A percentile compares a stretch with the other conserved stretches of the same genome.
These are phyloP conservation scores for Oxytropis ochrocephala DNA, from an alignment of 306 rosid genomes.

Conservation along the genomic window DNA sequence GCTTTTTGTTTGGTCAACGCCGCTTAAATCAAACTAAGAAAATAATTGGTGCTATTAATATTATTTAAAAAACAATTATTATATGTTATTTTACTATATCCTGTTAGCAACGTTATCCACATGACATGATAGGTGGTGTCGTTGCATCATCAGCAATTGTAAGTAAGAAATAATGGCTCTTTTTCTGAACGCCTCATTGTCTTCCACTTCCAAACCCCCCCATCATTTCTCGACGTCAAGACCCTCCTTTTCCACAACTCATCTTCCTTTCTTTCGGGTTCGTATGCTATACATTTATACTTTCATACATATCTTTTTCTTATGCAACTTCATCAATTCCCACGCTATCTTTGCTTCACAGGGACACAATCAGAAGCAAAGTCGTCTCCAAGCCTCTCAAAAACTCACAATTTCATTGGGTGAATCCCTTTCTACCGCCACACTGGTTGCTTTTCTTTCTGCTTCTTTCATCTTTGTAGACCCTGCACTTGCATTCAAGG, in stretches of 20 bases:
- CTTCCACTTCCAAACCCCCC: conserved; percentile 32
- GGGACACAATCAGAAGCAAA: conserved; percentile 25
- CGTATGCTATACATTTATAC: neutral
- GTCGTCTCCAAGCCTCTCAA: conserved; percentile 22
- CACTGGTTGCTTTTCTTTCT: conserved; percentile 62
- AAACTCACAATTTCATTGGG: conserved; percentile 26
- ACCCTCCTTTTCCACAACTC: too few species aligned
- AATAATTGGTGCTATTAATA: too few species aligned
- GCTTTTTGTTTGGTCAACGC: too few species aligned
- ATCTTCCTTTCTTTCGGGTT: conserved; percentile 11
- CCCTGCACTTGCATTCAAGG: conserved; percentile 86
- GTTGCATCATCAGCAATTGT: neutral
- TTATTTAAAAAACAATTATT: too few species aligned
- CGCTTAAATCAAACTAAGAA: too few species aligned
- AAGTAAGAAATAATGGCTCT: conserved; percentile 58
- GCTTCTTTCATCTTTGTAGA: conserved; percentile 60
- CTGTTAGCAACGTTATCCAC: conserved; percentile 10
- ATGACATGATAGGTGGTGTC: conserved; percentile 4
- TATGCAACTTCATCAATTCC: neutral
- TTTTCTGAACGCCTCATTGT: conserved; percentile 46
- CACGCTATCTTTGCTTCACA: neutral
- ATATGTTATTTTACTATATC: too few species aligned
- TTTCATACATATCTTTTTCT: neutral
- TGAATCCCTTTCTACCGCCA: conserved; percentile 46
- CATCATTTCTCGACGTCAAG: neutral